Conservation (phyloP, 805 yeast species). For the Ogataea dorogensis region DNA sequence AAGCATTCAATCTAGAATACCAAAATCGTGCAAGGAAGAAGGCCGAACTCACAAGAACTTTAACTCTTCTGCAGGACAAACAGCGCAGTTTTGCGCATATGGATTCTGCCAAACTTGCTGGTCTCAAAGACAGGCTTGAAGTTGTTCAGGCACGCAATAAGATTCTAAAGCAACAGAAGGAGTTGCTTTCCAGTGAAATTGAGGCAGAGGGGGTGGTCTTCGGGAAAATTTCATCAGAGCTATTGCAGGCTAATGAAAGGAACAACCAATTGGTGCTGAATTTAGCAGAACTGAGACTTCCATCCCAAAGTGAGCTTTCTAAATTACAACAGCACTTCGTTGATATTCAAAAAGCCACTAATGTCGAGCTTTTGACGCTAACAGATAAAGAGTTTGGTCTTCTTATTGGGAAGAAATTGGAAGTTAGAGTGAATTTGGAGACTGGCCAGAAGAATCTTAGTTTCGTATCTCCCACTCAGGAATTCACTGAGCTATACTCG, state of each 20-base stretch:
- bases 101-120: conserved; percentile 12
- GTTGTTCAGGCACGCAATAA: background rate
- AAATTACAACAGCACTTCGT: conserved; percentile 14
- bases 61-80: conserved; percentile 16
- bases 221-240: conserved; percentile 3
- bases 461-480: conserved; percentile 1
- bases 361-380: conserved; percentile 14
- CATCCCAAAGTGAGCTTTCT: conserved; percentile 18
- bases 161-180: conserved; percentile 1
- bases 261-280: conserved; percentile 5
- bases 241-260: conserved; percentile 3
- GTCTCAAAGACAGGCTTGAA: conserved; percentile 6
- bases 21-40: conserved; percentile 26
- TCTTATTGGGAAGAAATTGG: conserved; percentile 7
- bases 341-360: conserved; percentile 11
- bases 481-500: conserved; percentile 6
- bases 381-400: conserved; percentile 6
- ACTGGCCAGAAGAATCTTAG: conserved; percentile 5
- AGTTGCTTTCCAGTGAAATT: background rate
- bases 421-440: conserved; percentile 6
- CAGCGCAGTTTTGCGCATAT: conserved; percentile 10
- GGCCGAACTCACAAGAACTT: conserved; percentile 17
- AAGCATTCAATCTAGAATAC: conserved; percentile 22
- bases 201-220: background rate
- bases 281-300: conserved; percentile 15